Percentiles rank a stretch among this genome's conserved stretches.
These are phyloP conservation scores for Friedmanniomyces simplex DNA, from an alignment of 495 filamentous ascomycete species.

Conservation along the genomic window DNA sequence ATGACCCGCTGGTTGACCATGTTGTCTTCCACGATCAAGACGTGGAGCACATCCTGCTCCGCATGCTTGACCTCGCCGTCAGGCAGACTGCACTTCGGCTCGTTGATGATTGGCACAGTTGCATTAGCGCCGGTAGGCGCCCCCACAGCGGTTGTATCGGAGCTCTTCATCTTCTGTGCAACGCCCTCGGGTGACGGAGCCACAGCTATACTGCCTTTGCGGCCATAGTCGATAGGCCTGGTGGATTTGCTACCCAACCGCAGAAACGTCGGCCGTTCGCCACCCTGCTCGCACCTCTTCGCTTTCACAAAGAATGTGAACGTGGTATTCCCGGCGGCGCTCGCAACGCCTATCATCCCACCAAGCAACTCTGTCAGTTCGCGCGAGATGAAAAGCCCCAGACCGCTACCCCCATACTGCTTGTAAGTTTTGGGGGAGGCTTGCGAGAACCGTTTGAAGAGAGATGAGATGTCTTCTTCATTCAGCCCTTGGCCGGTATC, in stretches of 20 bases:
- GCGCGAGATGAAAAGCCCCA: slow-evolving; percentile 72
- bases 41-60: not conserved
- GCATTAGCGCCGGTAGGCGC: not conserved
- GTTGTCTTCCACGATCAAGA: slow-evolving; percentile 50
- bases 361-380: slow-evolving; percentile 69
- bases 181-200: no score
- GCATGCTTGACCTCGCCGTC: not conserved
- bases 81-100: not conserved
- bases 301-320: slow-evolving; percentile 76
- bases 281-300: slow-evolving; percentile 26
- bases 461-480: slow-evolving; percentile 56
- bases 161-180: not conserved
- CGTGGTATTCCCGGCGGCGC: slow-evolving; percentile 56
- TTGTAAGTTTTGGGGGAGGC: slow-evolving; percentile 67
- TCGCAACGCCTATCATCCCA: slow-evolving; percentile 70
- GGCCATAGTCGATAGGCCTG: not conserved
- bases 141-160: not conserved
- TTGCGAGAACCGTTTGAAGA: slow-evolving; percentile 76
- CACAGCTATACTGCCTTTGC: not conserved
- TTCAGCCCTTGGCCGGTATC: slow-evolving; percentile 71
- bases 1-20: slow-evolving; percentile 63
- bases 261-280: not conserved
- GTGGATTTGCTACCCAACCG: not conserved
- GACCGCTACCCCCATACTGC: slow-evolving; percentile 70
- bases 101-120: no score